phyloP scores from a whole-genome alignment of 441 rosid genomes.

The Adansonia madagascariensis region DNA sequence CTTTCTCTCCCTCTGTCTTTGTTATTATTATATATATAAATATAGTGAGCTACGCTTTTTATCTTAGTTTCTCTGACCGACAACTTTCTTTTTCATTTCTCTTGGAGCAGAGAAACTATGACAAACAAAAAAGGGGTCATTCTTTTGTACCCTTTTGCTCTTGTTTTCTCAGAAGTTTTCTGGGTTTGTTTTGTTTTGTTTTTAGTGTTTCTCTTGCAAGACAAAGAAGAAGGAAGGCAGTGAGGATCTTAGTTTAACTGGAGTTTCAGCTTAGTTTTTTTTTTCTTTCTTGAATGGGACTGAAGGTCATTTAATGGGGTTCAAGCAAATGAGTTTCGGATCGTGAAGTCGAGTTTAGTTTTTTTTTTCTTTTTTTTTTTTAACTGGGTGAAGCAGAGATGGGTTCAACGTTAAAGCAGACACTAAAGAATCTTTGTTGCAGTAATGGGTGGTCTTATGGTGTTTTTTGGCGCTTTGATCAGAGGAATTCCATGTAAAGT shows the following conservation, averaged over 20 bases:
- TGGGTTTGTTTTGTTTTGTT: background rate
- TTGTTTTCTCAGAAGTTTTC: constrained; percentile 28
- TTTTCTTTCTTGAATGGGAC: background rate
- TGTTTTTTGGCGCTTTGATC: constrained; percentile 77
- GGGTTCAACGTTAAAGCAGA: constrained; percentile 59
- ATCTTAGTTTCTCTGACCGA: constrained; percentile 36
- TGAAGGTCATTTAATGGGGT: constrained; percentile 32
- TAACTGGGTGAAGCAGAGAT: constrained; percentile 42
- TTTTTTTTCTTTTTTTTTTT: background rate
- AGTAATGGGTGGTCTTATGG: constrained; percentile 85
- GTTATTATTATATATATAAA: constrained; percentile 12
- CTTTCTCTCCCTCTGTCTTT: background rate
- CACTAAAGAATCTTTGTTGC: constrained; percentile 65
- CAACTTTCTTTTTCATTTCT: constrained; percentile 30
- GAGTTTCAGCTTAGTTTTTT: constrained; percentile 1
- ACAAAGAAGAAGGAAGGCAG: background rate
- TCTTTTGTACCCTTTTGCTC: constrained; percentile 21
- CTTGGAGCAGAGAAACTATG: constrained; percentile 30
- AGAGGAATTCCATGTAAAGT: constrained; percentile 65
- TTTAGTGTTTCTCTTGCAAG: constrained; percentile 7
- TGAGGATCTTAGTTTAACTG: constrained; percentile 1
- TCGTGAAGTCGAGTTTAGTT: constrained; percentile 27
- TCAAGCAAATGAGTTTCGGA: constrained; percentile 25
- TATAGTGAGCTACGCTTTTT: constrained; percentile 32
- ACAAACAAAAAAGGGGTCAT: constrained; percentile 17